A percentile compares a stretch with the other conserved stretches of the same genome.
Conservation (phyloP, 768 basidiomycete species). For the Obba rivulosa region DNA sequence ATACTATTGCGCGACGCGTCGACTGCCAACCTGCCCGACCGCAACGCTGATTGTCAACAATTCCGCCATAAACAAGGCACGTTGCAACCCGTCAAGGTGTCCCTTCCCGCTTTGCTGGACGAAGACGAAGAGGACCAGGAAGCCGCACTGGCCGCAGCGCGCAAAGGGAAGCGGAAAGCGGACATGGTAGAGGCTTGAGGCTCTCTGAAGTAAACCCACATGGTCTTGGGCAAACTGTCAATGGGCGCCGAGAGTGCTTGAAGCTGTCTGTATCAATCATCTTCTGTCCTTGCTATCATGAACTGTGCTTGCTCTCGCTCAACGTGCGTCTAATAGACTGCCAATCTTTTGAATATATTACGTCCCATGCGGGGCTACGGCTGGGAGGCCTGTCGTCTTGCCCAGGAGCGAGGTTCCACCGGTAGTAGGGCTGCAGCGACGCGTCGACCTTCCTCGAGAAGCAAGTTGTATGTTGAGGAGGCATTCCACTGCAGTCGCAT, state of each 20-base stretch:
- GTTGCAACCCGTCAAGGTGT: constrained; percentile 54
- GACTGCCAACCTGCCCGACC: neutral
- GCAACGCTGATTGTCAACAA: neutral
- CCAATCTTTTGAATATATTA: too few species aligned
- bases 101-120: constrained; percentile 51
- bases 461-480: constrained; percentile 90
- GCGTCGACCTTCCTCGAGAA: constrained; percentile 88
- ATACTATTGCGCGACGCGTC: neutral
- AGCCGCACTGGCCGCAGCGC: constrained; percentile 29
- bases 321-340: too few species aligned
- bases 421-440: constrained; percentile 92
- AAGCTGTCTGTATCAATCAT: neutral
- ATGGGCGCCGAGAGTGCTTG: too few species aligned
- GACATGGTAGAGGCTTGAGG: neutral
- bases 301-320: neutral
- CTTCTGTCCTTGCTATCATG: neutral
- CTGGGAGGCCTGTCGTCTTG: too few species aligned
- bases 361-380: neutral
- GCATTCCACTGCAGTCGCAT: constrained; percentile 65
- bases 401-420: constrained; percentile 47
- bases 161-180: constrained; percentile 66
- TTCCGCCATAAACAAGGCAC: constrained; percentile 36
- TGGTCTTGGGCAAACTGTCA: neutral
- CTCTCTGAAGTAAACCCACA: neutral
- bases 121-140: constrained; percentile 49